Base-by-base conservation (phyloP, 495 filamentous ascomycete genomes). In the Thozetella sp. region DNA sequence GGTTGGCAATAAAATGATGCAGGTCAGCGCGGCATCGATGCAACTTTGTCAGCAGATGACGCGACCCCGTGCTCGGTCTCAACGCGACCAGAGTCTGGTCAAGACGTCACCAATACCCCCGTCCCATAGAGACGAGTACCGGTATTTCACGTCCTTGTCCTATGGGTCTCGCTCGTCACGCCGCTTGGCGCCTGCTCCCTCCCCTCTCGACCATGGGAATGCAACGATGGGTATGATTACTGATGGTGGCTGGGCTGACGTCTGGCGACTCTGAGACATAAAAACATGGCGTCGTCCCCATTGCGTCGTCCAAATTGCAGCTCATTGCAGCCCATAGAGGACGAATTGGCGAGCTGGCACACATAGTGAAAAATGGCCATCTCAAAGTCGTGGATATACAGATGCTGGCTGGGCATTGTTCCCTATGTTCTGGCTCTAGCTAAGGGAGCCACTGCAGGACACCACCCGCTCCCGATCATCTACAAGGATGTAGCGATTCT, bases 401-500 rank as follows among this genome's bases (percentile, higher is more conserved):
- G 30, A 37, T 37, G 30, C 15, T 15, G 6, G 6, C 15, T 37
- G 30, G 30, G 30, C 30, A 37, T 37, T 15, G 30, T 37, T 15
- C 6, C 15, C 30, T 6, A 37, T 37, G 30, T 15, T 37, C 15
- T 37, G 15, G 30, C 30, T 37, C 30, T 37, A 15, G 6, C 30
- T 37, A 37, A 15, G 30, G 15, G 6, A 37, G 15, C 30, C 30
- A 6, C 6, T 37, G 30, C 30, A 15, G 30, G 30, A 37, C 30
- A 37, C 15, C 30, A 37, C 15, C 30, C 30, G 30, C 30, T 37
- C 30, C 30, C 30, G 15, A 37, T 37, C 15, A 15, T 37, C 30
- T 37, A 37, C 30, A 37, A 37, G 30, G 62, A 69, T 62, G 73
- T 81, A 25, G 72, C 57, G 19, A 63, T 82, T 30, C 58, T 81